Evolutionary conservation across 768 basidiomycete genomes (phyloP).

Genomic region (Trametes cubensis): DNA sequence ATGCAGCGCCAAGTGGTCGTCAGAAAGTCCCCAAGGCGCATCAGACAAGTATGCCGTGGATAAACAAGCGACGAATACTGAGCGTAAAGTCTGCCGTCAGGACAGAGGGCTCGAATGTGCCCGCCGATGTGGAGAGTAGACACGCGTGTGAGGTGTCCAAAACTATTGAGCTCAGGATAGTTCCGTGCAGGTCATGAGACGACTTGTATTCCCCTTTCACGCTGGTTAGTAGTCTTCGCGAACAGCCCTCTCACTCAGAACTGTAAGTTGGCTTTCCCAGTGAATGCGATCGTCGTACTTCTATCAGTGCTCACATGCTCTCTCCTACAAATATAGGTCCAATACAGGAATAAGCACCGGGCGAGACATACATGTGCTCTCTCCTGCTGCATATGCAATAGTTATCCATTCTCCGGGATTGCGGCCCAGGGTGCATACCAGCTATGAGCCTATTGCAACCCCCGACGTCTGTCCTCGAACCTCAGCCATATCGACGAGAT

Average conservation of each 20-base stretch:
- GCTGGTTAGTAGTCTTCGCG: background rate
- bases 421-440: no score
- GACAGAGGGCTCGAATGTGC: background rate
- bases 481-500: no score
- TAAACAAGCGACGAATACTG: background rate
- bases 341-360: background rate
- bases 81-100: background rate
- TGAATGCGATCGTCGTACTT: conserved; percentile 4
- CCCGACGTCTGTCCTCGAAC: no score
- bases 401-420: no score
- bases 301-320: conserved; percentile 11
- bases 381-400: no score
- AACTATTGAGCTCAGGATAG: background rate
- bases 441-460: no score
- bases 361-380: background rate
- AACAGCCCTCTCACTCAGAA: background rate
- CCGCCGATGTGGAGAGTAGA: no score
- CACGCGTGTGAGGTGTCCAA: no score
- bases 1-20: background rate
- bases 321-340: background rate
- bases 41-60: background rate
- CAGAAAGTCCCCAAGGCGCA: background rate
- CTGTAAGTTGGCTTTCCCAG: conserved; percentile 5
- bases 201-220: background rate
- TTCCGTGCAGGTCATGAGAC: conserved; percentile 5